These are phyloP conservation scores for Solanum lignicaule DNA, from an alignment of 257 asterid species.

Conservation along the genomic window DNA sequence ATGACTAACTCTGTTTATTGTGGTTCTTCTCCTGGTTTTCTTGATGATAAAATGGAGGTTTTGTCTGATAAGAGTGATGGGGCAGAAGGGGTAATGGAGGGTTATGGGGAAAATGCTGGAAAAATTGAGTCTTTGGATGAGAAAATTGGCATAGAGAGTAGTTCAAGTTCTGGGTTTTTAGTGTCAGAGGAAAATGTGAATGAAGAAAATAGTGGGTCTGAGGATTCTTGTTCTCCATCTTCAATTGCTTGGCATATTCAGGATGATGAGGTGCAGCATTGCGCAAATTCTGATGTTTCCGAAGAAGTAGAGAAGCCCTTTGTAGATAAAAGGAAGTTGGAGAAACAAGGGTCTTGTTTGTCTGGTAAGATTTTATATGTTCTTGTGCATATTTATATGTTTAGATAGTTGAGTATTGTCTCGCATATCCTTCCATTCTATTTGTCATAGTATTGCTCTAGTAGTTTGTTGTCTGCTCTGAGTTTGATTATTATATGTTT, in stretches of 20 bases:
- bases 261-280: slow-evolving; percentile 13
- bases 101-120: slow-evolving; percentile 9
- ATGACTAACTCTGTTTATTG: slow-evolving; percentile 41
- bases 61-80: neutral
- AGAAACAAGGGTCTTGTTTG: slow-evolving; percentile 40
- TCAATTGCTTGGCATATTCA: slow-evolving; percentile 28
- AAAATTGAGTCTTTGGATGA: slow-evolving; percentile 4
- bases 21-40: slow-evolving; percentile 36
- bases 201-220: slow-evolving; percentile 36
- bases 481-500: neutral
- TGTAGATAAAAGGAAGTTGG: slow-evolving; percentile 29
- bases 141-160: slow-evolving; percentile 29
- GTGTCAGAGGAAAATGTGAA: slow-evolving; percentile 38
- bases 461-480: neutral
- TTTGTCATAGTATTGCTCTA: neutral
- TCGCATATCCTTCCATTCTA: neutral
- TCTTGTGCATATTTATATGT: neutral
- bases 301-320: slow-evolving; percentile 24
- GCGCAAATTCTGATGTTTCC: slow-evolving; percentile 14
- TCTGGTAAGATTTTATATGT: slow-evolving; percentile 33
- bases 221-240: slow-evolving; percentile 43
- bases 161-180: slow-evolving; percentile 41
- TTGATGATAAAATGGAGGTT: slow-evolving; percentile 29
- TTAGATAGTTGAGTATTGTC: neutral
- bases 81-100: neutral